A percentile compares a stretch with the other conserved stretches of the same genome.
Conservation (phyloP, 179 eudicot species). For the Amaranthus tricolor region DNA sequence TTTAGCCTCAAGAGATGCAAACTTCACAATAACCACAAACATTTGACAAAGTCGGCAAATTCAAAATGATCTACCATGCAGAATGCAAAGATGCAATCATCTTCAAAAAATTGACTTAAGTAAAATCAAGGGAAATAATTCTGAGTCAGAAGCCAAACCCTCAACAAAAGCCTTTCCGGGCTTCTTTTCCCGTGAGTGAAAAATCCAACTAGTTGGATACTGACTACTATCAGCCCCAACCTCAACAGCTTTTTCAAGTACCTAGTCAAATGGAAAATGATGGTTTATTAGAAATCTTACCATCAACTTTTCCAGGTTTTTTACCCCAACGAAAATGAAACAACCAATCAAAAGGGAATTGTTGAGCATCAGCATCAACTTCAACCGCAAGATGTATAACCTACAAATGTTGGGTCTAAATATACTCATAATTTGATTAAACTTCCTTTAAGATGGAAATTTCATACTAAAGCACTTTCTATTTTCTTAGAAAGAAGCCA, state of each 20-base stretch:
- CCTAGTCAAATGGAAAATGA: slow-evolving; percentile 53
- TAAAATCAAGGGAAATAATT: neutral
- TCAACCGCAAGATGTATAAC: slow-evolving; percentile 70
- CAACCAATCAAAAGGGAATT: slow-evolving; percentile 81
- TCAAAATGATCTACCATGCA: neutral
- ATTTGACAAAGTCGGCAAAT: neutral
- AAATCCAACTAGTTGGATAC: slow-evolving; percentile 87
- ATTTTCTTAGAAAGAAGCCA: neutral
- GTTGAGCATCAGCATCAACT: slow-evolving; percentile 78
- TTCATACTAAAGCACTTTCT: slow-evolving; percentile 6
- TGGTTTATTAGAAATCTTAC: slow-evolving; percentile 51
- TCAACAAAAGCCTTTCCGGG: slow-evolving; percentile 84
- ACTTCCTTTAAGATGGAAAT: slow-evolving; percentile 19
- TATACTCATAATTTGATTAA: slow-evolving; percentile 19
- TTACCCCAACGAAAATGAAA: slow-evolving; percentile 97
- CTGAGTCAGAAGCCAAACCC: slow-evolving; percentile 66
- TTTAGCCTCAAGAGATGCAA: neutral
- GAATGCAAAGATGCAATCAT: slow-evolving; percentile 1
- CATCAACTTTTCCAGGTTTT: slow-evolving; percentile 76
- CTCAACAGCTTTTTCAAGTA: slow-evolving; percentile 63
- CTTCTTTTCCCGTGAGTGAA: slow-evolving; percentile 90
- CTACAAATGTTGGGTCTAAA: slow-evolving; percentile 56
- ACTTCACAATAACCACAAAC: neutral
- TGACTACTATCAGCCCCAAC: slow-evolving; percentile 91
- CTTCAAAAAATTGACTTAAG: neutral